Evolutionary conservation across 495 filamentous ascomycete genomes (phyloP).

Genomic region (Neurospora tetraspora): DNA sequence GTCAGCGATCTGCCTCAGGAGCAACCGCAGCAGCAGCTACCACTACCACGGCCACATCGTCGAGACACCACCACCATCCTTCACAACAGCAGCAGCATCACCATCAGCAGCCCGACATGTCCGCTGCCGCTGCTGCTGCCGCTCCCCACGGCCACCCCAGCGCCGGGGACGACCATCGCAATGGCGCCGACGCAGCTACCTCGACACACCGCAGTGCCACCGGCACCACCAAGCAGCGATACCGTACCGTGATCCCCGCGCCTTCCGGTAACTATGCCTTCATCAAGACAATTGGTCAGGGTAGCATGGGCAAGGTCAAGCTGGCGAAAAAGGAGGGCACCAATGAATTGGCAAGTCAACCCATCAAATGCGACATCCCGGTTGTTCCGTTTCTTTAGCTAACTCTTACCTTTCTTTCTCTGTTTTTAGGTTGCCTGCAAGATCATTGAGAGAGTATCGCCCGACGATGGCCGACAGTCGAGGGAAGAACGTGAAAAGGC

Average conservation of each 20-base stretch:
- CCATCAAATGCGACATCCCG: constrained; percentile 11
- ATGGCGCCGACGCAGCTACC: constrained; percentile 33
- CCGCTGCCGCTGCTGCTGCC: constrained; percentile 33
- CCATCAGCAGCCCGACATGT: constrained; percentile 38
- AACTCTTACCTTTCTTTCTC: constrained; percentile 3
- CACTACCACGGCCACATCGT: background rate
- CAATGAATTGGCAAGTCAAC: constrained; percentile 66
- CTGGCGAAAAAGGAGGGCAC: constrained; percentile 72
- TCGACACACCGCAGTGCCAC: constrained; percentile 11
- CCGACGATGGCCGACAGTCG: constrained; percentile 64
- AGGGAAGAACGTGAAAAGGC: constrained; percentile 74
- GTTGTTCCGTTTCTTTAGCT: constrained; percentile 1
- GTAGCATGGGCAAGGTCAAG: constrained; percentile 96
- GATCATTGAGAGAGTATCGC: constrained; percentile 84
- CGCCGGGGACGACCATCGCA: constrained; percentile 34
- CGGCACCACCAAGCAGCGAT: constrained; percentile 38
- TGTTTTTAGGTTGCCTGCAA: constrained; percentile 77
- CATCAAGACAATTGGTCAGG: constrained; percentile 94
- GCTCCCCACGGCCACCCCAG: constrained; percentile 20
- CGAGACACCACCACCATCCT: background rate
- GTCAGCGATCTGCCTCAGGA: constrained; percentile 15
- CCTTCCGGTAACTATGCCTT: constrained; percentile 82
- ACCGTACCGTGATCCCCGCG: constrained; percentile 75
- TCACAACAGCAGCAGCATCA: constrained; percentile 13
- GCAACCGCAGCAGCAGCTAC: constrained; percentile 1